Conservation (phyloP, 2,329 filamentous ascomycete species). For the Colletotrichum scovillei region DNA sequence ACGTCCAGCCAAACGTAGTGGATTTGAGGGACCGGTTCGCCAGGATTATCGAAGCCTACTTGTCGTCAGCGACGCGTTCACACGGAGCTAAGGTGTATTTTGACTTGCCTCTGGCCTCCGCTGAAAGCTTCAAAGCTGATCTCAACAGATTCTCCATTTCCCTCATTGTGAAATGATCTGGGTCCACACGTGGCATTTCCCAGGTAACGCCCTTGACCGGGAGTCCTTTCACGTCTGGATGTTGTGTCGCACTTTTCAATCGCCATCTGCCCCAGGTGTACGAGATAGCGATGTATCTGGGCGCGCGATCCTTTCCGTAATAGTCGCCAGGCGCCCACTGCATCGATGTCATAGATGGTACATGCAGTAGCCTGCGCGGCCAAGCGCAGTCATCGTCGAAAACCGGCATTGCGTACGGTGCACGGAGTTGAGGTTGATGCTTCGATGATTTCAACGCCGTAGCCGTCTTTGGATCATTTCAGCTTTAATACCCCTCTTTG, state of each 20-base stretch:
- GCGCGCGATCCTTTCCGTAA: not conserved
- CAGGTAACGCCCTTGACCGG: not conserved
- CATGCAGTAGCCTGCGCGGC: not conserved
- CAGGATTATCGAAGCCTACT: not conserved
- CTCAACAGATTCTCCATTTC: not conserved
- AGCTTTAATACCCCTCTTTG: not conserved
- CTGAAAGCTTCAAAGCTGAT: not conserved
- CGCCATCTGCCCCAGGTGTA: not conserved
- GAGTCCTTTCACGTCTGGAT: not conserved
- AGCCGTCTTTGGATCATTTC: not conserved
- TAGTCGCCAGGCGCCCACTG: not conserved
- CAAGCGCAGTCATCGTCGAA: not conserved
- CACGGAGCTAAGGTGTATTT: too few species aligned
- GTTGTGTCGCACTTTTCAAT: not conserved
- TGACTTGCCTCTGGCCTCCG: not conserved
- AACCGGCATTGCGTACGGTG: not conserved
- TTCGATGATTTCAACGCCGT: not conserved
- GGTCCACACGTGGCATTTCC: not conserved
- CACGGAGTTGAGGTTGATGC: not conserved
- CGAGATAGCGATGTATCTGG: not conserved
- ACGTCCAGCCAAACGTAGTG: not conserved
- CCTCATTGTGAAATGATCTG: not conserved
- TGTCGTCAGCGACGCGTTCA: not conserved
- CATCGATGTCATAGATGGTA: not conserved
- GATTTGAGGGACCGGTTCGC: not conserved